These are phyloP conservation scores for Wickerhamiella slavikovae DNA, from an alignment of 805 yeast species.

Conservation along the genomic window DNA sequence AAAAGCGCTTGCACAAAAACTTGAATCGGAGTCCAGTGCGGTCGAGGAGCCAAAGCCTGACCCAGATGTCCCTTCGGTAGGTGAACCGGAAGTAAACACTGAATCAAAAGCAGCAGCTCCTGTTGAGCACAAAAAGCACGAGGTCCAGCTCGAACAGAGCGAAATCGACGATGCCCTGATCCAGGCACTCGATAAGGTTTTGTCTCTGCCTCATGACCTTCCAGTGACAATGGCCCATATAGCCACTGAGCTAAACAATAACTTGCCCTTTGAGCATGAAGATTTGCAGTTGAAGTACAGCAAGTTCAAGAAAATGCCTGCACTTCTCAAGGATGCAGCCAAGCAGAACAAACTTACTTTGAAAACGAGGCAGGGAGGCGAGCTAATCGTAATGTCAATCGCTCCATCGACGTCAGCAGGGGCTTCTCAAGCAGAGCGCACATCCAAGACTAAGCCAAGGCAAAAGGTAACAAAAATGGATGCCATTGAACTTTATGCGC, in stretches of 20 bases:
- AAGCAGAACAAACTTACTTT: constrained; percentile 45
- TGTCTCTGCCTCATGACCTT: constrained; percentile 23
- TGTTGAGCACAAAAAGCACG: constrained; percentile 1
- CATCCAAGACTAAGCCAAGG: constrained; percentile 1
- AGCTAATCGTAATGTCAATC: constrained; percentile 33
- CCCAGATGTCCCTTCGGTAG: not conserved
- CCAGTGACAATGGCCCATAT: constrained; percentile 62
- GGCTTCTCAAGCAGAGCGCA: constrained; percentile 1
- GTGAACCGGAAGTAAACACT: constrained; percentile 1
- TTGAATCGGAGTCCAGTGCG: constrained; percentile 5
- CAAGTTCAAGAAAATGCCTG: constrained; percentile 76
- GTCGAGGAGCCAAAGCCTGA: constrained; percentile 3
- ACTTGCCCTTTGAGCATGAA: constrained; percentile 35
- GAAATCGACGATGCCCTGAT: constrained; percentile 37
- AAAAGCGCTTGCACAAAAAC: constrained; percentile 4
- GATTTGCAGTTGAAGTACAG: constrained; percentile 39
- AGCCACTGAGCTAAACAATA: constrained; percentile 38
- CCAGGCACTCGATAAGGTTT: constrained; percentile 48
- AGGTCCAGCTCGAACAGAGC: constrained; percentile 4
- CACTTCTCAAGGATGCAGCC: constrained; percentile 72
- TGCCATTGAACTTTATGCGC: constrained; percentile 13
- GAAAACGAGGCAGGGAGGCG: constrained; percentile 74
- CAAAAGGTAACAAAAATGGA: constrained; percentile 6
- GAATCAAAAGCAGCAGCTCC: not conserved
- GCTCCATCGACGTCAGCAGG: constrained; percentile 2